Base-by-base conservation (phyloP, 148 eudicot species). In the Heliosperma pusillum region DNA sequence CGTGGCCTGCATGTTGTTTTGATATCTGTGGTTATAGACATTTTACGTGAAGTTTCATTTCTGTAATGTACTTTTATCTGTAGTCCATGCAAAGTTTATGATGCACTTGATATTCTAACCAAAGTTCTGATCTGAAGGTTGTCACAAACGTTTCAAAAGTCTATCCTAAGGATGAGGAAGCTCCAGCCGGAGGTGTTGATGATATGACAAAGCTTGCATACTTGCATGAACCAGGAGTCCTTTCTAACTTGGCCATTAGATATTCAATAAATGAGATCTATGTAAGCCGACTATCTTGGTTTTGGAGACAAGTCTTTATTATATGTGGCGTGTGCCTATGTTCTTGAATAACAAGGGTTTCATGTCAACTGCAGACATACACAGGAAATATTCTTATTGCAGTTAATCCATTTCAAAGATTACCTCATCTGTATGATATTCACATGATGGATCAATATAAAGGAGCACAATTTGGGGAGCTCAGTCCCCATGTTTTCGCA, bases 401-500 rank as follows among this genome's bases (percentile, higher is more conserved):
- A 22, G 87, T 96, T 75, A 96, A 96, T 78, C 99, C 97, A 63
- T 96, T 96, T 78, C 99, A 96, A 96, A 92, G 88, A 80, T 80
- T 96, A 75, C 99, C 97, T 75, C 97, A 96, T 85, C 78, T 96
- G 44, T 96, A 96, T 83, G 97, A 96, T 81, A 87, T 89, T 59
- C 99, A 92, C 77, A 96, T 96, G 99, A 96, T 96, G 99, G 94
- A 88, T 77, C 97, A 92, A 85, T 96, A 96, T 72, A 92, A 96
- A 81, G 99, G 97, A 82, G 97, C 97, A 55, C 86, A 66, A 79
- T 88, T 96, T 72, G 99, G 99, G 74, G 97, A 96, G 82, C 95
- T 96, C 66, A 96, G 97, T 82, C 99, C 97, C 80, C 99, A 96
- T 82, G 97, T 96, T 79, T 96, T 96, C 78, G 97, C 99, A 47